A percentile compares a stretch with the other conserved stretches of the same genome.
These are phyloP conservation scores for Tritrichomonas musculus DNA, from an alignment of 208 protist species.

Conservation along the genomic window DNA sequence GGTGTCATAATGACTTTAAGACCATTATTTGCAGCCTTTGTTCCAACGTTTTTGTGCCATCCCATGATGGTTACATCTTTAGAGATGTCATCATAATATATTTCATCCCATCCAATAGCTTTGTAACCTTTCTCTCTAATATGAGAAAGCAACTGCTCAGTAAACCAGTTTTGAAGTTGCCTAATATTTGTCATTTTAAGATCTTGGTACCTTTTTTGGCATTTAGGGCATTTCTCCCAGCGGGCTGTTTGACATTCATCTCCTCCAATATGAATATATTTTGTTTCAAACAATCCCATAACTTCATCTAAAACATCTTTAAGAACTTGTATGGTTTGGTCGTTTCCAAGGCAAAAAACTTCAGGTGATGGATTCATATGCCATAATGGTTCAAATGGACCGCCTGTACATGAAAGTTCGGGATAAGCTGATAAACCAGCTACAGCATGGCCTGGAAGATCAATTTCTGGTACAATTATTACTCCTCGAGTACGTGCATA, in stretches of 20 bases:
- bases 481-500: not conserved
- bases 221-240: not conserved
- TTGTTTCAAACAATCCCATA: not conserved
- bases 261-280: conserved; percentile 24
- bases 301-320: conserved; percentile 11
- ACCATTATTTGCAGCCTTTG: not conserved
- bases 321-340: not conserved
- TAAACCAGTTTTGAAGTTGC: not conserved
- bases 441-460: not conserved
- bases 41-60: not conserved
- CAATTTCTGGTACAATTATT: conserved; percentile 33
- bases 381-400: not conserved
- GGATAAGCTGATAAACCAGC: not conserved
- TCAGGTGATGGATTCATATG: not conserved
- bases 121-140: not conserved
- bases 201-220: not conserved
- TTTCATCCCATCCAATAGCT: not conserved
- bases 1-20: not conserved
- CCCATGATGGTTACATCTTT: not conserved
- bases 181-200: not conserved
- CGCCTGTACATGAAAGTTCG: not conserved
- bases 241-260: not conserved
- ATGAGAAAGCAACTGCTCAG: not conserved
- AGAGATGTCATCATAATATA: not conserved
- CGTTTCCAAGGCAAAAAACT: not conserved